Evolutionary conservation across 163 green algal species (phyloP), one percentile per base, ranked within the genome.

Genomic region (Scenedesmus sp.): DNA sequence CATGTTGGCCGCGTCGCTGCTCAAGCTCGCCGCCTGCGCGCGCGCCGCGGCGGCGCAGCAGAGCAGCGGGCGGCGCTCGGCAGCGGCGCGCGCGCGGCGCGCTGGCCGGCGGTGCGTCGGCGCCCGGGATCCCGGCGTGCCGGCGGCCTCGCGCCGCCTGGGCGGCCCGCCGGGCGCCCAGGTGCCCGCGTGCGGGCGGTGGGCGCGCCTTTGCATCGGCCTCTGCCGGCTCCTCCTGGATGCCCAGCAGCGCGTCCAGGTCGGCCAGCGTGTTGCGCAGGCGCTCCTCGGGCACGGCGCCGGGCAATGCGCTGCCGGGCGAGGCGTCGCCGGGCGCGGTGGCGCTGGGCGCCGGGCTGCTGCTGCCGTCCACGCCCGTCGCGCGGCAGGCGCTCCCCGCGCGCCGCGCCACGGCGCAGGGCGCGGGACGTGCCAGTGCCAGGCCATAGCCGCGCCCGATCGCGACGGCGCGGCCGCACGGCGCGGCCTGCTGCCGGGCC

Each of bases 221-320:
- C 24, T 58, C 20, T 17, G 33, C 11, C 18, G 33, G 57, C 47
- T 92, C 87, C 26, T 91, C 85, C 44, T 95, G 79, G 4, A 96
- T 89, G 5, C 92, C 92, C 28, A 97, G 83, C 20, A 97, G 58
- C 0, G 91, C 90, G 60, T 97, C 91, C 54, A 97, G 66, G 20
- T 88, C 87, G 3, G 86, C 78, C 20, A 97, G 50, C 4, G 92
- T 96, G 14, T 44, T 83, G 33, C 86, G 81, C 4, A 93, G 84
- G 14, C 77, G 63, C 48, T 63, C 77, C 64, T 81, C 76, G n/a
- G n/a, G n/a, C n/a, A n/a, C n/a, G n/a, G n/a, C n/a, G n/a, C n/a
- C n/a, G n/a, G n/a, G n/a, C n/a, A n/a, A n/a, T n/a, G n/a, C n/a
- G n/a, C n/a, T n/a, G n/a, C n/a, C n/a, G n/a, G n/a, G n/a, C n/a